phyloP scores from a whole-genome alignment of 2,329 filamentous ascomycete genomes.

The Talaromyces sp. region DNA sequence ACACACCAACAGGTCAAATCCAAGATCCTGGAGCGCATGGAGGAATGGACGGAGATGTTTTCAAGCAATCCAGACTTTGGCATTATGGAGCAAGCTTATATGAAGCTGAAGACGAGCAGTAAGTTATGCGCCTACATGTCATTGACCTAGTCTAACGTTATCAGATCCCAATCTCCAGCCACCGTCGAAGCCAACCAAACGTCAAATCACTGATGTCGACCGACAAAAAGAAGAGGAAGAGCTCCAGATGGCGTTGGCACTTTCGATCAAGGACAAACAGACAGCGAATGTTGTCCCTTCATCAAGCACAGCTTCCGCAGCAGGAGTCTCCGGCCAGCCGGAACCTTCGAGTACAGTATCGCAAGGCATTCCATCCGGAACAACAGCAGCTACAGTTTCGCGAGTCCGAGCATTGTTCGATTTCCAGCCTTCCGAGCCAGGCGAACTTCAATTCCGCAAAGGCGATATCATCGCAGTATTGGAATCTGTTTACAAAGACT shows the following conservation, averaged over 20 bases:
- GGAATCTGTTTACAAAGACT: constrained; percentile 98
- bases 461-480: constrained; percentile 96
- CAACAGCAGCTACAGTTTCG: constrained; percentile 93
- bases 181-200: constrained; percentile 90
- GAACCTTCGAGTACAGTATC: constrained; percentile 30
- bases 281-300: constrained; percentile 38
- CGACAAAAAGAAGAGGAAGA: constrained; percentile 96
- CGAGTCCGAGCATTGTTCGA: constrained; percentile 91
- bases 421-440: constrained; percentile 88
- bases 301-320: constrained; percentile 22
- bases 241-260: constrained; percentile 87
- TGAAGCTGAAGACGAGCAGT: constrained; percentile 73
- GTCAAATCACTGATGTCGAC: constrained; percentile 82
- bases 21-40: constrained; percentile 95
- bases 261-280: constrained; percentile 80
- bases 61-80: constrained; percentile 82
- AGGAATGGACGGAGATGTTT: constrained; percentile 95
- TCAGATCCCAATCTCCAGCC: constrained; percentile 84
- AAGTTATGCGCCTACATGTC: constrained; percentile 22
- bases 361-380: constrained; percentile 66
- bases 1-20: constrained; percentile 95
- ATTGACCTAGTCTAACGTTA: neutral
- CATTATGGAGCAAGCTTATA: constrained; percentile 95
- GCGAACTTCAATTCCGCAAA: constrained; percentile 93
- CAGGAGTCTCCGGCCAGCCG: constrained; percentile 35